phyloP scores from a whole-genome alignment of 2,329 filamentous ascomycete genomes.

The Colletotrichum tofieldiae region DNA sequence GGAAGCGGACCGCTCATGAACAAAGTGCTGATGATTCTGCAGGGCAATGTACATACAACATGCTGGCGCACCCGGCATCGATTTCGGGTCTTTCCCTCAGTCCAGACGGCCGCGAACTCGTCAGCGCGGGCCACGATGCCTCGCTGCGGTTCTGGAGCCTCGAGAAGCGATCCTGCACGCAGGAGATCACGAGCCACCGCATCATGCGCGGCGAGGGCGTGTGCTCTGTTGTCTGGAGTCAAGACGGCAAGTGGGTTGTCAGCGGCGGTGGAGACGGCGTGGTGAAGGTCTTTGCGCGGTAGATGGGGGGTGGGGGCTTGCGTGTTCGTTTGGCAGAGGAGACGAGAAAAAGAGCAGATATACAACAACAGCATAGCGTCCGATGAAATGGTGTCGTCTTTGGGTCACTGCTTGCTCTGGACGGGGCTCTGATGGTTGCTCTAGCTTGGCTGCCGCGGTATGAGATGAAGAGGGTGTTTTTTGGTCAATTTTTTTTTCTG shows the following conservation, averaged over 20 bases:
- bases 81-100: slow-evolving; percentile 94
- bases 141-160: slow-evolving; percentile 97
- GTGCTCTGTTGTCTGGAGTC: slow-evolving; percentile 94
- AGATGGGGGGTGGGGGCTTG: slow-evolving; percentile 36
- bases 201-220: slow-evolving; percentile 97
- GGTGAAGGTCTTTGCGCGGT: slow-evolving; percentile 88
- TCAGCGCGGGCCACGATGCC: slow-evolving; percentile 96
- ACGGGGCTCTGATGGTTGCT: slow-evolving; percentile 16
- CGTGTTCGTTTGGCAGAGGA: slow-evolving; percentile 7
- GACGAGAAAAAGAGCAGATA: slow-evolving; percentile 20
- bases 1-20: background rate
- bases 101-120: slow-evolving; percentile 93
- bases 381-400: slow-evolving; percentile 30
- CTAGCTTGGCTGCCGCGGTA: slow-evolving; percentile 1
- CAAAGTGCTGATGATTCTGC: background rate
- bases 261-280: slow-evolving; percentile 95
- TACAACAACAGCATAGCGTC: slow-evolving; percentile 36
- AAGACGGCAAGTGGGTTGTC: slow-evolving; percentile 94
- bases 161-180: slow-evolving; percentile 94
- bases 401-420: slow-evolving; percentile 29
- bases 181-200: slow-evolving; percentile 94
- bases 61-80: slow-evolving; percentile 95
- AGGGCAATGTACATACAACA: slow-evolving; percentile 99
- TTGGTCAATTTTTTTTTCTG: background rate
- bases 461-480: slow-evolving; percentile 25